phyloP scores from a whole-genome alignment of 768 basidiomycete species.

The Suillus cothurnatus region DNA sequence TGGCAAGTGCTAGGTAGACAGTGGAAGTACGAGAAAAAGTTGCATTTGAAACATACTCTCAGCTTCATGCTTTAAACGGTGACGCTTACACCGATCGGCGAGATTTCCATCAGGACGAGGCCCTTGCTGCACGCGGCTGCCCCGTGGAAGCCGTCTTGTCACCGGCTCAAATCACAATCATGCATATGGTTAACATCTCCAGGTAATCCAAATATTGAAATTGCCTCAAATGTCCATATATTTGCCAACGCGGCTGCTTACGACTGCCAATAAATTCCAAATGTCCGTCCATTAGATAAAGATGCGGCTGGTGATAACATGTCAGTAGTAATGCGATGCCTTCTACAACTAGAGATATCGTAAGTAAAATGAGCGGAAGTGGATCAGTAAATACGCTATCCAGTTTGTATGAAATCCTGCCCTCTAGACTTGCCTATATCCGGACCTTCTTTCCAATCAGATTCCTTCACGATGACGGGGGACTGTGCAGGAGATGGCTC shows the following conservation, averaged over 20 bases:
- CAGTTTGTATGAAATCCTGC: constrained; percentile 23
- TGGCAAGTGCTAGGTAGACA: neutral
- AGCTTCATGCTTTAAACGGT: constrained; percentile 7
- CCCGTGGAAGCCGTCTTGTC: constrained; percentile 26
- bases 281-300: constrained; percentile 42
- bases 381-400: constrained; percentile 21
- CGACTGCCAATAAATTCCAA: constrained; percentile 24
- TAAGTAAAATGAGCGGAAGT: constrained; percentile 15
- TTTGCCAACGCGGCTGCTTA: constrained; percentile 20
- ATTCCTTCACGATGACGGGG: constrained; percentile 11
- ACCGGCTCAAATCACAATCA: constrained; percentile 15
- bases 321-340: constrained; percentile 25
- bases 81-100: constrained; percentile 18
- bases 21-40: constrained; percentile 4
- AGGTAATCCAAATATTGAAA: constrained; percentile 17
- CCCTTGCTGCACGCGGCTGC: constrained; percentile 33
- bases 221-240: constrained; percentile 27
- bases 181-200: constrained; percentile 14
- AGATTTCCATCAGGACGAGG: constrained; percentile 29
- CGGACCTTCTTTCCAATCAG: constrained; percentile 21
- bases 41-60: constrained; percentile 7
- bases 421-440: constrained; percentile 19
- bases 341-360: constrained; percentile 19
- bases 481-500: constrained; percentile 13
- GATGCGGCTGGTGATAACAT: constrained; percentile 23